These are phyloP conservation scores for Groenewaldozyma tartarivorans DNA, from an alignment of 805 yeast species.

Conservation along the genomic window DNA sequence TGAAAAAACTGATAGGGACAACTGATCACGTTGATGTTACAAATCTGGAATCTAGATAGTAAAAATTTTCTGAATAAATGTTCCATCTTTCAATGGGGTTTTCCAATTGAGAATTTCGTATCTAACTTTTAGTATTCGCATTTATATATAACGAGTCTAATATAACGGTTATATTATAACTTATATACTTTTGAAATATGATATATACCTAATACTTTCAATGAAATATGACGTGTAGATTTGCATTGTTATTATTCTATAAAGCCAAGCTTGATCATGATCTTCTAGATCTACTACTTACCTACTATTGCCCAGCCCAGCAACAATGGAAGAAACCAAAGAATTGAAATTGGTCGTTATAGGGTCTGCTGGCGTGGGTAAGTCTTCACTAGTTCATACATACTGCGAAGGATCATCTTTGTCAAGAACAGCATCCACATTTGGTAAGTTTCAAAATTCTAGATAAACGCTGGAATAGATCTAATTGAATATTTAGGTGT, in stretches of 20 bases:
- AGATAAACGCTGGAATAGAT: not conserved
- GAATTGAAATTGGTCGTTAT: constrained; percentile 4
- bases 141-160: too few relatives aligned
- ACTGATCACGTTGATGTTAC: constrained; percentile 22
- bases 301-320: not conserved
- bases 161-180: too few relatives aligned
- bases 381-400: constrained; percentile 36
- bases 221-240: too few relatives aligned
- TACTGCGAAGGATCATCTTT: constrained; percentile 27
- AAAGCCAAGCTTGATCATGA: too few relatives aligned
- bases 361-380: constrained; percentile 42
- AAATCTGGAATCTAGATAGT: constrained; percentile 25
- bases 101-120: too few relatives aligned
- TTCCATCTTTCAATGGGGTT: not conserved
- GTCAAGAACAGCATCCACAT: constrained; percentile 32
- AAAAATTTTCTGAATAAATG: constrained; percentile 5
- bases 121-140: too few relatives aligned
- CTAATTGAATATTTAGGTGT: constrained; percentile 26
- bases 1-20: constrained; percentile 28
- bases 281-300: too few relatives aligned
- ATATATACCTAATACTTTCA: too few relatives aligned
- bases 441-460: constrained; percentile 12
- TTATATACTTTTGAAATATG: too few relatives aligned
- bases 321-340: not conserved
- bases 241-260: too few relatives aligned